A percentile compares a stretch with the other conserved stretches of the same genome.
Conservation (phyloP, 208 protist species). For the Borovskyia barvae region DNA sequence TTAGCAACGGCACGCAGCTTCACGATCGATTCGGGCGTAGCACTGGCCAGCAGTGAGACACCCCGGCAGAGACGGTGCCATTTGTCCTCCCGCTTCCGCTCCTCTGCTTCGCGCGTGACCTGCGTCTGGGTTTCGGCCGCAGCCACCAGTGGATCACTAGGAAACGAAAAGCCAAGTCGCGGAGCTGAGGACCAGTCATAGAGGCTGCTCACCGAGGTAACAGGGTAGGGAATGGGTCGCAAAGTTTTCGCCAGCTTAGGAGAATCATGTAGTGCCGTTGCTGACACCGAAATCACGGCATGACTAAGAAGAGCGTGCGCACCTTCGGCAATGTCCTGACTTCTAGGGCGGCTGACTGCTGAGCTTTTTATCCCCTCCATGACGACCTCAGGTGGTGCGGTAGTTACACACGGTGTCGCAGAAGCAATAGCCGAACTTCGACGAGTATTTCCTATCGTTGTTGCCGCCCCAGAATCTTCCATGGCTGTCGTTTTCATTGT, state of each 20-base stretch:
- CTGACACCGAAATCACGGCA: background rate
- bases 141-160: conserved; percentile 8
- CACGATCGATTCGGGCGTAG: conserved; percentile 23
- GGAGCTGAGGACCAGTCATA: conserved; percentile 49
- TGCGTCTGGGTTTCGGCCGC: conserved; percentile 24
- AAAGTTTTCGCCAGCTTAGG: background rate
- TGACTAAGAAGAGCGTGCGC: too few relatives aligned
- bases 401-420: too few relatives aligned
- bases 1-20: conserved; percentile 35
- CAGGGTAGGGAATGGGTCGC: conserved; percentile 32
- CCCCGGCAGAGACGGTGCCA: conserved; percentile 48
- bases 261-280: background rate
- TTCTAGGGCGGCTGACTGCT: too few relatives aligned
- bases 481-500: too few relatives aligned
- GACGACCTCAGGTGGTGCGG: too few relatives aligned
- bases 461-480: too few relatives aligned
- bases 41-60: conserved; percentile 47
- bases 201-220: conserved; percentile 37
- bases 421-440: too few relatives aligned
- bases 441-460: too few relatives aligned
- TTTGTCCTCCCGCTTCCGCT: conserved; percentile 44
- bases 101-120: conserved; percentile 15
- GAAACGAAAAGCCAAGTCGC: conserved; percentile 47
- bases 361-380: too few relatives aligned
- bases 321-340: background rate